These are phyloP conservation scores for Pseudoturritis turrita DNA, from an alignment of 345 rosid genomes.

Conservation along the genomic window DNA sequence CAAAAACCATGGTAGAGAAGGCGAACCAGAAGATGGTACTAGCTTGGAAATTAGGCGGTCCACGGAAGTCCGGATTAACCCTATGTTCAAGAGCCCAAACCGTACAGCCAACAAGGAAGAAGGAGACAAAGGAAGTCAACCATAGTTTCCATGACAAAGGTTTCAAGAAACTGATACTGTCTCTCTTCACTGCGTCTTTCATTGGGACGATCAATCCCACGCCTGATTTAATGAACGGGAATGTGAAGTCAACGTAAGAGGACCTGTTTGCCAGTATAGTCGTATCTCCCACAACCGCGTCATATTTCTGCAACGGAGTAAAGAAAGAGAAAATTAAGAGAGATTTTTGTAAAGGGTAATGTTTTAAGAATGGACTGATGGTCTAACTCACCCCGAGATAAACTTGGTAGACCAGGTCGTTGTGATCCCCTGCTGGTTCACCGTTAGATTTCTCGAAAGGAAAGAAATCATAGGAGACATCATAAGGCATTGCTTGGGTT, in stretches of 20 bases:
- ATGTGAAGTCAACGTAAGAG: slow-evolving; percentile 49
- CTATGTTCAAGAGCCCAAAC: slow-evolving; percentile 24
- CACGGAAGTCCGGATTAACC: slow-evolving; percentile 29
- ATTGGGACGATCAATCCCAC: slow-evolving; percentile 48
- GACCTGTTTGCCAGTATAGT: slow-evolving; percentile 55
- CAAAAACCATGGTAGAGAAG: slow-evolving; percentile 66
- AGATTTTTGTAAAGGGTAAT: neutral
- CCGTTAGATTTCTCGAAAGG: slow-evolving; percentile 32
- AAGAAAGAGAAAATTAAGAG: neutral
- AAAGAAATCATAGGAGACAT: slow-evolving; percentile 30
- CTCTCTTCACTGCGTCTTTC: slow-evolving; percentile 28
- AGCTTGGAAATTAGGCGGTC: slow-evolving; percentile 41
- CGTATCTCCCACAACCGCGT: slow-evolving; percentile 59
- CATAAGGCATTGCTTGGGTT: slow-evolving; percentile 38
- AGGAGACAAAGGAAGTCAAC: slow-evolving; percentile 19
- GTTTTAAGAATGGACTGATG: neutral
- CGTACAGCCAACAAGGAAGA: neutral
- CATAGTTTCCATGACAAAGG: slow-evolving; percentile 57
- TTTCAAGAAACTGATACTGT: slow-evolving; percentile 48
- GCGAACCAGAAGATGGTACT: slow-evolving; percentile 70
- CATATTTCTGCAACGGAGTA: slow-evolving; percentile 31
- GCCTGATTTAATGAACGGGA: slow-evolving; percentile 61
- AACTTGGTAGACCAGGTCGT: slow-evolving; percentile 45
- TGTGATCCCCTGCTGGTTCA: slow-evolving; percentile 21
- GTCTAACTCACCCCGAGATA: slow-evolving; percentile 33